These are phyloP conservation scores for Metschnikowia matae DNA, from an alignment of 805 yeast genomes.

Conservation along the genomic window DNA sequence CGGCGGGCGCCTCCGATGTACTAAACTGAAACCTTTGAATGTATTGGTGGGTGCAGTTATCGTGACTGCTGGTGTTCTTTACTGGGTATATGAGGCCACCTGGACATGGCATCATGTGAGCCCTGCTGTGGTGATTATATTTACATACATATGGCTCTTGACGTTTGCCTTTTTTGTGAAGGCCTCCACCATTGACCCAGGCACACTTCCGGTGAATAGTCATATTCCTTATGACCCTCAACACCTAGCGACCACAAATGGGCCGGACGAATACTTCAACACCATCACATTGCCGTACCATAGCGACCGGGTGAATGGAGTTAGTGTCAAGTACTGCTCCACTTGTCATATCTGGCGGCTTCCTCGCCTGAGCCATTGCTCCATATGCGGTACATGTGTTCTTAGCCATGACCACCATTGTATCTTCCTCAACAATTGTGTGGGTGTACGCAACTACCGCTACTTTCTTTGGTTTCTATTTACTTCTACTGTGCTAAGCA, in stretches of 20 bases:
- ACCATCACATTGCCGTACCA: slow-evolving; percentile 21
- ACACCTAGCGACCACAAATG: slow-evolving; percentile 5
- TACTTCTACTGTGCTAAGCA: slow-evolving; percentile 19
- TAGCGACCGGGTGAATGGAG: slow-evolving; percentile 26
- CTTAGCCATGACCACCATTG: slow-evolving; percentile 72
- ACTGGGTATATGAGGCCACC: slow-evolving; percentile 39
- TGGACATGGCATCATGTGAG: slow-evolving; percentile 57
- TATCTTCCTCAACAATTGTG: slow-evolving; percentile 49
- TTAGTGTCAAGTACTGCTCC: slow-evolving; percentile 52
- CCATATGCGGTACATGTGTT: slow-evolving; percentile 63
- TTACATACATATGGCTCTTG: slow-evolving; percentile 55
- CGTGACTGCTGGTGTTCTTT: slow-evolving; percentile 50
- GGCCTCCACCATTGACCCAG: slow-evolving; percentile 66
- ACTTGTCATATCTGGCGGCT: slow-evolving; percentile 63
- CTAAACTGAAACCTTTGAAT: slow-evolving; percentile 39
- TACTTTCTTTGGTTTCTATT: slow-evolving; percentile 33
- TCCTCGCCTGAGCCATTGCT: slow-evolving; percentile 66
- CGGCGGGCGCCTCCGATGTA: slow-evolving; percentile 61
- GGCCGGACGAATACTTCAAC: slow-evolving; percentile 50
- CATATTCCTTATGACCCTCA: slow-evolving; percentile 40
- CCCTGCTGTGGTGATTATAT: slow-evolving; percentile 54
- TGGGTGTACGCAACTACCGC: slow-evolving; percentile 37
- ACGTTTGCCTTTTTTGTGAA: slow-evolving; percentile 45
- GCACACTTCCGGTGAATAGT: slow-evolving; percentile 61
- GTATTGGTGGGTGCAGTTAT: slow-evolving; percentile 31